A percentile compares a stretch with the other conserved stretches of the same genome.
Conservation (phyloP, 192 early-diverging fungal species). For the Gigaspora rosea region DNA sequence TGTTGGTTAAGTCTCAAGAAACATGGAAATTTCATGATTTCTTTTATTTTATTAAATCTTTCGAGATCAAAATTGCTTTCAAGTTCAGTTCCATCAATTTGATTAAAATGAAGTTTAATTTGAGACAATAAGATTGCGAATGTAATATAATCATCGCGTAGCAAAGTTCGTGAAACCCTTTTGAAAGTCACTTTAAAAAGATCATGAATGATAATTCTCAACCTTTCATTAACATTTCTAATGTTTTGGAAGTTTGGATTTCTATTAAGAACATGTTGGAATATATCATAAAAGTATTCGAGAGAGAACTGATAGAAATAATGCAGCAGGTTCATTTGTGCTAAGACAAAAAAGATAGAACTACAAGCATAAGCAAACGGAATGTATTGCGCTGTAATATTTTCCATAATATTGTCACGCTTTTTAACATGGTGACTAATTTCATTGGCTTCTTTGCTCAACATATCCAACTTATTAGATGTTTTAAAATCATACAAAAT, state of each 20-base stretch:
- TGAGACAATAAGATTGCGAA: conserved; percentile 87
- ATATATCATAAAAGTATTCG: conserved; percentile 93
- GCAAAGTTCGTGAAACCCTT: conserved; percentile 77
- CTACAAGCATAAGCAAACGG: conserved; percentile 90
- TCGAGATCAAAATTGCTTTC: conserved; percentile 52
- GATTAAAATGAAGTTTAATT: conserved; percentile 74
- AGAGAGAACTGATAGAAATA: conserved; percentile 99
- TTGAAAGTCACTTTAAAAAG: conserved; percentile 82
- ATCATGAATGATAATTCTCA: conserved; percentile 76
- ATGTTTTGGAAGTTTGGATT: conserved; percentile 53
- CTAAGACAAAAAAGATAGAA: conserved; percentile 94
- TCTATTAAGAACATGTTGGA: conserved; percentile 80
- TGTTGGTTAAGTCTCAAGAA: conserved; percentile 45
- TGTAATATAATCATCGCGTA: conserved; percentile 90
- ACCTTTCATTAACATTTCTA: conserved; percentile 66
- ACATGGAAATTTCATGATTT: conserved; percentile 43
- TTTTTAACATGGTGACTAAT: conserved; percentile 89
- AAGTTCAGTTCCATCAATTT: conserved; percentile 61
- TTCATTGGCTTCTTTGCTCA: conserved; percentile 96
- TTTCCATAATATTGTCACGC: conserved; percentile 90
- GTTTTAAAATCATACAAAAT: conserved; percentile 97
- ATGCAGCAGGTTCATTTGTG: conserved; percentile 84
- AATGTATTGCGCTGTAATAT: conserved; percentile 87
- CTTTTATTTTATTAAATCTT: conserved; percentile 44
- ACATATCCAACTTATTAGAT: conserved; percentile 87